Percentiles rank a stretch among this genome's conserved stretches.
Conservation (phyloP, 139 green algal species). For the Axilococcus clingmanii region DNA sequence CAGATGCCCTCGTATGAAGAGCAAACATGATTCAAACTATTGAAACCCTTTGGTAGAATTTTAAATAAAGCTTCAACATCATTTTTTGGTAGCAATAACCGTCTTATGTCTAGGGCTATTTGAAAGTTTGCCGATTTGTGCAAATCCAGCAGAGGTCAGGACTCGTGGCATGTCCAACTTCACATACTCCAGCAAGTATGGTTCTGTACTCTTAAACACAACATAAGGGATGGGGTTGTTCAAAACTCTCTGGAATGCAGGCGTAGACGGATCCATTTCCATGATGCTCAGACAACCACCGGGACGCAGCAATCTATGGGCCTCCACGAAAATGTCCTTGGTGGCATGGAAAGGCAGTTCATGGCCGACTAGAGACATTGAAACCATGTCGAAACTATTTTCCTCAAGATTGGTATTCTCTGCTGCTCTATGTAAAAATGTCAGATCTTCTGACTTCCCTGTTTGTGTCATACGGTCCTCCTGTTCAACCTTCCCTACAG, state of each 20-base stretch:
- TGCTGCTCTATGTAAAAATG: slow-evolving; percentile 44
- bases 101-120: slow-evolving; percentile 50
- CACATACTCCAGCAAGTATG: slow-evolving; percentile 59
- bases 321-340: slow-evolving; percentile 48
- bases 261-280: slow-evolving; percentile 63
- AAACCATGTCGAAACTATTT: slow-evolving; percentile 53
- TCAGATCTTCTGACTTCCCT: slow-evolving; percentile 26
- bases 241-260: slow-evolving; percentile 50
- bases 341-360: slow-evolving; percentile 52
- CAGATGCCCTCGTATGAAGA: too few relatives aligned
- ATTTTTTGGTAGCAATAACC: slow-evolving; percentile 51
- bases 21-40: too few relatives aligned
- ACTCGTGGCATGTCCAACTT: slow-evolving; percentile 39
- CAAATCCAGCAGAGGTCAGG: slow-evolving; percentile 40
- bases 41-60: too few relatives aligned
- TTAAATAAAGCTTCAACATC: too few relatives aligned
- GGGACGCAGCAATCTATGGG: slow-evolving; percentile 45
- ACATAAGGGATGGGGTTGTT: slow-evolving; percentile 59
- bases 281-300: slow-evolving; percentile 37
- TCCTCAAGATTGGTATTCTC: slow-evolving; percentile 47
- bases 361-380: slow-evolving; percentile 63
- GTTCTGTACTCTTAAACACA: slow-evolving; percentile 73
- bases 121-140: slow-evolving; percentile 6
- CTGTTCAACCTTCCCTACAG: slow-evolving; percentile 48
- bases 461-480: slow-evolving; percentile 19